Evolutionary conservation across 345 rosid species (phyloP).

Genomic region (Nasturtium officinale): DNA sequence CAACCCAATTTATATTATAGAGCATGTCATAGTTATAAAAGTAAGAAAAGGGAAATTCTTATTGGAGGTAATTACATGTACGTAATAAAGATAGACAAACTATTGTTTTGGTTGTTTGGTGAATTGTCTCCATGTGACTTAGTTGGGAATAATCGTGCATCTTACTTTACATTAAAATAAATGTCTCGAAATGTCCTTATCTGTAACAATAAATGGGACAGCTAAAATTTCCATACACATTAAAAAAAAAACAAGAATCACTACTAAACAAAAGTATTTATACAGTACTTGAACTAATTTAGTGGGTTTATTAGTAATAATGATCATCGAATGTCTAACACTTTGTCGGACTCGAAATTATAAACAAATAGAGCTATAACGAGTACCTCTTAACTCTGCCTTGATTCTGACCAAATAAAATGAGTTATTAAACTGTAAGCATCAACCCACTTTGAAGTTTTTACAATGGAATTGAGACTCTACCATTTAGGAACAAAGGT

Average conservation of each 20-base stretch:
- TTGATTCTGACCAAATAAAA: constrained; percentile 24
- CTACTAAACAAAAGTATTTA: constrained; percentile 20
- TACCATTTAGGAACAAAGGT: neutral
- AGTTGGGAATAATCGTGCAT: constrained; percentile 45
- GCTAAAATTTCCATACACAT: constrained; percentile 40
- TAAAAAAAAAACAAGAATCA: neutral
- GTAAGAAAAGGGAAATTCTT: neutral
- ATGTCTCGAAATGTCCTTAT: constrained; percentile 36
- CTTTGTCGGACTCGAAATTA: constrained; percentile 29
- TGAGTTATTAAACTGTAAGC: neutral
- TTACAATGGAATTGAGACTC: neutral
- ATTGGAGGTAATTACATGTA: constrained; percentile 24
- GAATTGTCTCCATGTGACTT: constrained; percentile 45
- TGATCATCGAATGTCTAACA: constrained; percentile 44
- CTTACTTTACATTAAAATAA: constrained; percentile 36
- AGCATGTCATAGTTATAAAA: constrained; percentile 6
- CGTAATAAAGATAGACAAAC: constrained; percentile 27
- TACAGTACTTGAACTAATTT: constrained; percentile 28
- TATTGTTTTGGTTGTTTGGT: constrained; percentile 45
- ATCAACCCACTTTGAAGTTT: too few relatives aligned
- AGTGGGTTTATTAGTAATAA: constrained; percentile 25
- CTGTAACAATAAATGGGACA: constrained; percentile 44
- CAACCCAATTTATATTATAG: neutral
- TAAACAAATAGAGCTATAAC: constrained; percentile 2
- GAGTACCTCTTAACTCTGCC: constrained; percentile 23